Conservation (phyloP, 2,329 filamentous ascomycete species). For the Rhynchosporium agropyri region DNA sequence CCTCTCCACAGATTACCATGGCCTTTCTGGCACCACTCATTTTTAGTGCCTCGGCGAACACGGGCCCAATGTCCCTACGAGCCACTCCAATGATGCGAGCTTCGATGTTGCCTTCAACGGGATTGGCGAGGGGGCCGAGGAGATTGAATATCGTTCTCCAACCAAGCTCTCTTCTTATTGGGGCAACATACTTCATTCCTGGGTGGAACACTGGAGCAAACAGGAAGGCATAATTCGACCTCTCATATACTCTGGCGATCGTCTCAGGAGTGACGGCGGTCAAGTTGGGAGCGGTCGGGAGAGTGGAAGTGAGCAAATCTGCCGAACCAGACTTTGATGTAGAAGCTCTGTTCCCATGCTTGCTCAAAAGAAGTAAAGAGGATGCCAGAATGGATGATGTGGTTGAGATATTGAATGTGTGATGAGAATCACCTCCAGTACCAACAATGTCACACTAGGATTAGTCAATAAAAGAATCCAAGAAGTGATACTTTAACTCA, state of each 20-base stretch:
- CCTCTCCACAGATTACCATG: conserved; percentile 87
- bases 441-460: conserved; percentile 86
- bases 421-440: conserved; percentile 93
- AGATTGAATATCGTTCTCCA: conserved; percentile 98
- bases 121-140: conserved; percentile 88
- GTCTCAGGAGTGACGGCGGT: conserved; percentile 72
- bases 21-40: conserved; percentile 80
- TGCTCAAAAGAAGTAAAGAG: conserved; percentile 80
- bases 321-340: conserved; percentile 96
- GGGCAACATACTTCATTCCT: conserved; percentile 86
- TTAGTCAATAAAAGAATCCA: conserved; percentile 21
- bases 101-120: conserved; percentile 81
- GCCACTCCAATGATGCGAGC: conserved; percentile 93
- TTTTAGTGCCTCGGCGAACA: conserved; percentile 83
- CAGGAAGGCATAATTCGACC: conserved; percentile 90
- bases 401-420: conserved; percentile 98
- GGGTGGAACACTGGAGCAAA: conserved; percentile 97
- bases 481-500: conserved; percentile 49
- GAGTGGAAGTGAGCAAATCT: conserved; percentile 79
- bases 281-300: conserved; percentile 73
- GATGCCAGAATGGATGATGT: conserved; percentile 92
- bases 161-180: conserved; percentile 83
- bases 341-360: conserved; percentile 94
- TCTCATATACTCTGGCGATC: conserved; percentile 71
- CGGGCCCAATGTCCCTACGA: conserved; percentile 79